Conservation (phyloP, 495 filamentous ascomycete species). For the Massariosphaeria phaeospora region DNA sequence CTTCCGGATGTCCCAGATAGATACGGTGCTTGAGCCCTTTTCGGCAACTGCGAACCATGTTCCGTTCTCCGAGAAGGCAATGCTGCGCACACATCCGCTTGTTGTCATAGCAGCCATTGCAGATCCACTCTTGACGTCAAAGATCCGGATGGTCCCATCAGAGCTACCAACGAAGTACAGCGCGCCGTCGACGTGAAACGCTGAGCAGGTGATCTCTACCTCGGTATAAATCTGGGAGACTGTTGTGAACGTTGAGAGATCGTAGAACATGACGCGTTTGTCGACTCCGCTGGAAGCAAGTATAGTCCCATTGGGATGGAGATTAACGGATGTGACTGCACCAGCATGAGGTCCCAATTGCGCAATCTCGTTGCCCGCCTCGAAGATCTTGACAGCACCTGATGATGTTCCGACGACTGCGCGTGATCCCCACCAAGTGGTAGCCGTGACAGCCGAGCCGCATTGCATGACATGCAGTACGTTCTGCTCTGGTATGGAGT, state of each 20-base stretch:
- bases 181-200: conserved; percentile 94
- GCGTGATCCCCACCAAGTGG: conserved; percentile 67
- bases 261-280: conserved; percentile 91
- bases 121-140: conserved; percentile 68
- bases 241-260: conserved; percentile 59
- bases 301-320: conserved; percentile 81
- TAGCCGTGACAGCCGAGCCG: conserved; percentile 68
- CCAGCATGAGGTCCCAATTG: conserved; percentile 76
- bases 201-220: conserved; percentile 69
- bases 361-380: conserved; percentile 56
- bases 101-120: conserved; percentile 66
- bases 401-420: conserved; percentile 69
- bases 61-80: conserved; percentile 96
- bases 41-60: conserved; percentile 81
- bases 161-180: conserved; percentile 78
- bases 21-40: conserved; percentile 66
- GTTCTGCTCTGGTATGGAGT: conserved; percentile 66
- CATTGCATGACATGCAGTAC: conserved; percentile 62
- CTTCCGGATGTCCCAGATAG: conserved; percentile 88
- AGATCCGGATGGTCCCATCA: conserved; percentile 76
- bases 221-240: conserved; percentile 76
- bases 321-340: conserved; percentile 64
- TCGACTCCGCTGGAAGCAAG: conserved; percentile 84
- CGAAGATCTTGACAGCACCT: conserved; percentile 74
- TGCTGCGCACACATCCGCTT: conserved; percentile 60